phyloP scores from a whole-genome alignment of 1,284 basidiomycete genomes.

The Afroboletus lepidellus region DNA sequence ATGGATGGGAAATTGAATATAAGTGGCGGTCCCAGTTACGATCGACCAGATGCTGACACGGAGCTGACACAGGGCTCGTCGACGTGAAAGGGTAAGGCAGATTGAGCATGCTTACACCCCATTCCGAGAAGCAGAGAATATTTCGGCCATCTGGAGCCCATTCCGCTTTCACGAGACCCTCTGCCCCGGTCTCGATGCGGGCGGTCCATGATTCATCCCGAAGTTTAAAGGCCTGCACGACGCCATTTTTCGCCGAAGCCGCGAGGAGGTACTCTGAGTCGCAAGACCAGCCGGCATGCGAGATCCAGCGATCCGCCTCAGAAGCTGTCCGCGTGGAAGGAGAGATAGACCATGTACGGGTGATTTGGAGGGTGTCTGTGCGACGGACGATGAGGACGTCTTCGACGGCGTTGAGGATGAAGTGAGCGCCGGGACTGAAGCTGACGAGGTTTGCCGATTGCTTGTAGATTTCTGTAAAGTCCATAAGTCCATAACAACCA shows the following conservation, averaged over 20 bases:
- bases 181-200: conserved; percentile 73
- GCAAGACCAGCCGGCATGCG: conserved; percentile 77
- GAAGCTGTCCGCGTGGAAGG: conserved; percentile 38
- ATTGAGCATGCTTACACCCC: conserved; percentile 63
- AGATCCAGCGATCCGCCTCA: conserved; percentile 45
- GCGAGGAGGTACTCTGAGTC: conserved; percentile 82
- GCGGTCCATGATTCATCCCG: conserved; percentile 73
- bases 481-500: no score
- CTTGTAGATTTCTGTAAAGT: conserved; percentile 81
- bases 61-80: conserved; percentile 48
- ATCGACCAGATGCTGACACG: conserved; percentile 81
- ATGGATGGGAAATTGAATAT: conserved; percentile 78
- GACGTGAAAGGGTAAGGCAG: background rate
- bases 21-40: conserved; percentile 62
- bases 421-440: conserved; percentile 75
- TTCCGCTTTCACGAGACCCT: conserved; percentile 79
- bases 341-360: conserved; percentile 68
- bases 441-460: conserved; percentile 64
- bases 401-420: conserved; percentile 69
- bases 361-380: conserved; percentile 73
- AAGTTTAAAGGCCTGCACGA: conserved; percentile 72
- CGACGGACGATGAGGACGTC: conserved; percentile 73
- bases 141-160: conserved; percentile 83
- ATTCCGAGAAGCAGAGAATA: conserved; percentile 84
- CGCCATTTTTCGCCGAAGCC: conserved; percentile 60